Conservation (phyloP, 2,329 filamentous ascomycete species). For the Zalaria sp. region DNA sequence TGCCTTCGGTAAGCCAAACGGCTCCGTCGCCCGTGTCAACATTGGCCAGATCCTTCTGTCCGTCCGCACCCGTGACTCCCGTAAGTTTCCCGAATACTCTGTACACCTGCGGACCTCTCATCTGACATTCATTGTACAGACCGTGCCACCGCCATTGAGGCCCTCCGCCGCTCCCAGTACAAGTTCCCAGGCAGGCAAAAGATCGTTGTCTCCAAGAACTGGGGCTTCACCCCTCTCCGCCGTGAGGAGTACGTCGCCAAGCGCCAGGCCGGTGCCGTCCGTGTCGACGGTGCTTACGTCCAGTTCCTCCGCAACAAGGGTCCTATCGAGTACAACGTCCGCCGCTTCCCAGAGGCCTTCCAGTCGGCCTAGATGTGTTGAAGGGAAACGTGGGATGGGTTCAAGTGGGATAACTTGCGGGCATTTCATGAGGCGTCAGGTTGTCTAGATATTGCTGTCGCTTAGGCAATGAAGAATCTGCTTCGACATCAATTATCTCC, state of each 20-base stretch:
- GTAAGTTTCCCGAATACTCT: conserved; percentile 34
- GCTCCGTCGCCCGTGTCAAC: conserved; percentile 98
- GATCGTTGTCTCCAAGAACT: conserved; percentile 99
- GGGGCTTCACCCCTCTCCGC: conserved; percentile 97
- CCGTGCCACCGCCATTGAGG: conserved; percentile 89
- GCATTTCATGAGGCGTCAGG: background rate
- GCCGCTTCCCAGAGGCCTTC: conserved; percentile 91
- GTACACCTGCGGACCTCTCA: too few species aligned
- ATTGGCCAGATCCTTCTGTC: conserved; percentile 98
- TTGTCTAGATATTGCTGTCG: background rate
- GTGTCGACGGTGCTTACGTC: conserved; percentile 97
- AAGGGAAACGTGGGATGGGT: background rate
- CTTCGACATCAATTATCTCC: background rate
- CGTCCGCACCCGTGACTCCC: conserved; percentile 89
- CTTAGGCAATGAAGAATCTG: background rate
- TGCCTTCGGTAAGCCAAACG: conserved; percentile 99
- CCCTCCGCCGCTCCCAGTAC: conserved; percentile 98
- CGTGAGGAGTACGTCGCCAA: conserved; percentile 95
- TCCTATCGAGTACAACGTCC: conserved; percentile 71
- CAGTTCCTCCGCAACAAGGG: conserved; percentile 98
- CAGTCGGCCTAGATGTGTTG: conserved; percentile 16
- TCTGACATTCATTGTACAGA: conserved; percentile 33
- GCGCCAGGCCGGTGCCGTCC: conserved; percentile 84
- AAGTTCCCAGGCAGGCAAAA: conserved; percentile 99
- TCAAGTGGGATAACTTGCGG: background rate